Base-by-base conservation (phyloP, 768 basidiomycete species). In the Cystobasidium tubakii region DNA sequence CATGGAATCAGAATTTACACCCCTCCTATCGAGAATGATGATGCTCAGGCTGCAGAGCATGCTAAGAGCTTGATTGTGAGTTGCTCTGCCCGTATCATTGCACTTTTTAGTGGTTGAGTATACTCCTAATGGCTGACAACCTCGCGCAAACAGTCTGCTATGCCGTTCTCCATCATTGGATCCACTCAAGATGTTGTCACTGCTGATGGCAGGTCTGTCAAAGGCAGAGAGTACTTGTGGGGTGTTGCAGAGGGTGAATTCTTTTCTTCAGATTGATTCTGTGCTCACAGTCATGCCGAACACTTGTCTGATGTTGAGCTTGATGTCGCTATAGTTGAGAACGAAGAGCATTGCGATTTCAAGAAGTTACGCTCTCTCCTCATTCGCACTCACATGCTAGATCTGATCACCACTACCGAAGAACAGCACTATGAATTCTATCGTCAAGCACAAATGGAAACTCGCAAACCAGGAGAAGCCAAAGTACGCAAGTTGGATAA, bases 271-370 rank as follows among this genome's bases (percentile, higher is more conserved):
- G n/a, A n/a, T n/a, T n/a, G n/a, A n/a, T n/a, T n/a, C n/a, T n/a
- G n/a, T n/a, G n/a, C n/a, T n/a, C n/a, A n/a, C n/a, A n/a, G n/a
- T n/a, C n/a, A n/a, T n/a, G n/a, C n/a, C n/a, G n/a, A n/a, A n/a
- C n/a, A n/a, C n/a, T n/a, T n/a, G n/a, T n/a, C n/a, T n/a, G n/a
- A n/a, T n/a, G n/a, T n/a, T n/a, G n/a, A n/a, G n/a, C n/a, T n/a
- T 27, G 4, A 10, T 34, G 43, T 43, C 39, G 15, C 34, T 42
- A 6, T 78, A 92, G 95, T 99, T 75, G 96, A 99, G 83, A 98
- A 99, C 81, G 96, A 99, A 84, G 89, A 89, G 81, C 96, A 99
- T 83, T 99, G 96, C 81, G 96, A 98, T 83, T 99, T 99, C 88
- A 90, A 90, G 83, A 97, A 96, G 83, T 85, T 99, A 64, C 90